Evolutionary conservation across 1,139 yeast species (phyloP).

Genomic region (Hyphopichia burtonii): DNA sequence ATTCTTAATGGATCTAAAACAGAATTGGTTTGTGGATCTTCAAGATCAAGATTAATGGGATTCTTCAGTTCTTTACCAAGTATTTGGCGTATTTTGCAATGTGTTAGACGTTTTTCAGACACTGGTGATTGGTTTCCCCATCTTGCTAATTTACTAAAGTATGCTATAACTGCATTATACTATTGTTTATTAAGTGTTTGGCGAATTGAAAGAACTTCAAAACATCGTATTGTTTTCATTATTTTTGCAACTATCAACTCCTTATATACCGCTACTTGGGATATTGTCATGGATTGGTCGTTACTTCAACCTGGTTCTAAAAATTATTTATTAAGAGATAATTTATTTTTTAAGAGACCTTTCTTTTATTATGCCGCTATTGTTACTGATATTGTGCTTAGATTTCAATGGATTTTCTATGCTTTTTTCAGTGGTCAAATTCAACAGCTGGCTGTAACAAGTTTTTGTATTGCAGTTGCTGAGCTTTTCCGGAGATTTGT

Average conservation of each 20-base stretch:
- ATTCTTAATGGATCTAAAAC: constrained; percentile 35
- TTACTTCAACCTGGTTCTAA: constrained; percentile 65
- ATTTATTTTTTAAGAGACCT: constrained; percentile 60
- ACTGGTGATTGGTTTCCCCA: constrained; percentile 98
- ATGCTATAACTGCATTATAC: constrained; percentile 62
- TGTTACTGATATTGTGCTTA: constrained; percentile 64
- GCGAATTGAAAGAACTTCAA: constrained; percentile 54
- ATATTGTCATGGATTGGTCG: constrained; percentile 94
- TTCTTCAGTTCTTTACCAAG: constrained; percentile 82
- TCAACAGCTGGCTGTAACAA: constrained; percentile 88
- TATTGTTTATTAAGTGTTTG: constrained; percentile 77
- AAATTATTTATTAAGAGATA: constrained; percentile 64
- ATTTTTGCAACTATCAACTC: constrained; percentile 76
- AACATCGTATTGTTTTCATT: constrained; percentile 60
- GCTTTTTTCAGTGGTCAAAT: constrained; percentile 68
- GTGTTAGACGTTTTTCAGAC: constrained; percentile 86
- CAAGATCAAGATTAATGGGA: constrained; percentile 75
- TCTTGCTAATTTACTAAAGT: constrained; percentile 85
- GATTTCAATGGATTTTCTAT: constrained; percentile 92
- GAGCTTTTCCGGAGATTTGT: constrained; percentile 79
- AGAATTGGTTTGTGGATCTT: constrained; percentile 68
- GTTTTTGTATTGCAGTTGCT: constrained; percentile 78
- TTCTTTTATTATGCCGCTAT: constrained; percentile 72
- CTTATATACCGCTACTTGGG: constrained; percentile 75
- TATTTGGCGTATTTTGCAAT: constrained; percentile 87